phyloP scores from a whole-genome alignment of 2,329 filamentous ascomycete genomes.

The Cyanodermella asteris region DNA sequence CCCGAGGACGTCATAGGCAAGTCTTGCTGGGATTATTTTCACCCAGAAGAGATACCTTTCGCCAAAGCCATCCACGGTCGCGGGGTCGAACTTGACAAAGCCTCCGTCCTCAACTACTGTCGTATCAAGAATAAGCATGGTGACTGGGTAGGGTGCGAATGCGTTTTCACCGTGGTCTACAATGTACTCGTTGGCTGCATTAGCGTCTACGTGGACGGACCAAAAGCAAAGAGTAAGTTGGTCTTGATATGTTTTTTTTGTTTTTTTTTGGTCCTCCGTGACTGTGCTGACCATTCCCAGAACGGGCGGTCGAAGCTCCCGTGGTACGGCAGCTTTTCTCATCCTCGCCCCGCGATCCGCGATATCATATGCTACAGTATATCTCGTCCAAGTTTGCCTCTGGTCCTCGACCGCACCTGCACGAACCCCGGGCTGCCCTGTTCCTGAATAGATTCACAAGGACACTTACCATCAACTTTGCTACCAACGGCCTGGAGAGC shows the following conservation, averaged over 20 bases:
- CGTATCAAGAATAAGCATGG: conserved; percentile 46
- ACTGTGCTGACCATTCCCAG: conserved; percentile 20
- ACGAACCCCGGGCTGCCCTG: conserved; percentile 62
- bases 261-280: conserved; percentile 2
- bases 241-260: neutral
- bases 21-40: conserved; percentile 72
- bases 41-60: conserved; percentile 56
- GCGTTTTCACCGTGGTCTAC: conserved; percentile 74
- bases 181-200: conserved; percentile 72
- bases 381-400: conserved; percentile 54
- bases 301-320: conserved; percentile 54
- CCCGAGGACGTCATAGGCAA: conserved; percentile 53
- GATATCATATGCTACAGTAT: conserved; percentile 77
- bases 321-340: conserved; percentile 60
- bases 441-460: conserved; percentile 74
- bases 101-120: conserved; percentile 63
- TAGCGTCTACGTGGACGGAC: conserved; percentile 48
- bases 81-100: conserved; percentile 59
- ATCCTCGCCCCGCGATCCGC: conserved; percentile 58
- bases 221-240: conserved; percentile 53
- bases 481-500: conserved; percentile 52
- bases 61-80: conserved; percentile 51
- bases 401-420: conserved; percentile 31
- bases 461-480: conserved; percentile 68
- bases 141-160: conserved; percentile 60